Base-by-base conservation (phyloP, 495 filamentous ascomycete genomes). In the Hypoxylon rickii region DNA sequence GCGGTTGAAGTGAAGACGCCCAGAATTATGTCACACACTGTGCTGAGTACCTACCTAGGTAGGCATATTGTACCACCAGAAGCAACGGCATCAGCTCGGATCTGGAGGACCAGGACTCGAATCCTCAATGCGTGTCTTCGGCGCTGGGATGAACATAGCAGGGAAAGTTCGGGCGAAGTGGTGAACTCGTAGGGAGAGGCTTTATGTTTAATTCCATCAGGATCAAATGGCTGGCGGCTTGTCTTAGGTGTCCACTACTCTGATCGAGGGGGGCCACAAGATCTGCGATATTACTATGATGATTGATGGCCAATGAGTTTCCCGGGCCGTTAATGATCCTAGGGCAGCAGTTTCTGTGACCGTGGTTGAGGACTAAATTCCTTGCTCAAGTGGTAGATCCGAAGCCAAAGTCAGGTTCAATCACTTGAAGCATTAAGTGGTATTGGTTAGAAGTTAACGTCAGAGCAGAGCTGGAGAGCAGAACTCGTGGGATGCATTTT, bases 401-500 rank as follows among this genome's bases (percentile, higher is more conserved):
- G 24, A 29, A 10, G 24, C 5, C 4, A 5, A 10, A 5, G 24
- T 5, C 10, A 29, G 24, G 10, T 29, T 4, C 10, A 10, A 29
- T 29, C 4, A 10, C 10, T 29, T 4, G 24, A 29, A 29, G 24
- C 24, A n/a, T n/a, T n/a, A n/a, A 13, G 7, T 34, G 12, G 32
- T 7, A 34, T 34, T 34, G 3, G 5, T 34, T 34, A 7, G 32
- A n/a, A 7, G 32, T 3, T 13, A 34, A 38, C 34, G 32, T 34
- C 32, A 34, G 32, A 34, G 32, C 13, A n/a, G n/a, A n/a, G n/a
- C n/a, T n/a, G n/a, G n/a, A n/a, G n/a, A n/a, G n/a, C n/a, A n/a
- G 31, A 39, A 38, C 40, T 60, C 46, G 42, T 51, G 44, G 43
- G 44, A 64, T 64, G 39, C 60, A 64, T 59, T 64, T 64, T 64